A percentile compares a stretch with the other conserved stretches of the same genome.
Conservation (phyloP, 164 flowering plant genomes). For the Sedum album region DNA sequence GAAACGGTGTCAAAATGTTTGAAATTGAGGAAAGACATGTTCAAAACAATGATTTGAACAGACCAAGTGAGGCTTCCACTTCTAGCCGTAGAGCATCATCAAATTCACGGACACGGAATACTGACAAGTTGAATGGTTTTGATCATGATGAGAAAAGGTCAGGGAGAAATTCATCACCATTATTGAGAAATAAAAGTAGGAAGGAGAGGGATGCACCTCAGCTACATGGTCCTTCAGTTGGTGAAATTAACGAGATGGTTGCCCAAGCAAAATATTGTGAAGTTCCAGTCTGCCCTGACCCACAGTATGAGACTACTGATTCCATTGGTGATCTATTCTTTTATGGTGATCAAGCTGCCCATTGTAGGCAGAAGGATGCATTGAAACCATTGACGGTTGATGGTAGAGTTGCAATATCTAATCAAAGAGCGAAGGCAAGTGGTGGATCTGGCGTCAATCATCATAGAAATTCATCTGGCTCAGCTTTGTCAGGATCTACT, state of each 20-base stretch:
- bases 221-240: slow-evolving; percentile 23
- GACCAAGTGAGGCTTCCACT: slow-evolving; percentile 17
- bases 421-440: slow-evolving; percentile 15
- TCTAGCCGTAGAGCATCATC: slow-evolving; percentile 34
- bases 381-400: slow-evolving; percentile 16
- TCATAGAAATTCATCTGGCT: slow-evolving; percentile 16
- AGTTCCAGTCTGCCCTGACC: slow-evolving; percentile 9
- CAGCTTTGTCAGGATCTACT: slow-evolving; percentile 20
- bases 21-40: no score
- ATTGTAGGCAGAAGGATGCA: slow-evolving; percentile 19
- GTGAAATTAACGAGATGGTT: slow-evolving; percentile 56
- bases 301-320: slow-evolving; percentile 33
- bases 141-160: slow-evolving; percentile 16
- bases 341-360: slow-evolving; percentile 29
- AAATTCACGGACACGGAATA: slow-evolving; percentile 40
- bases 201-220: slow-evolving; percentile 24
- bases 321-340: slow-evolving; percentile 63
- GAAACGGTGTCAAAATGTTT: no score
- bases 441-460: slow-evolving; percentile 11
- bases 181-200: slow-evolving; percentile 18
- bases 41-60: no score
- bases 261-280: slow-evolving; percentile 32
- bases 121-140: slow-evolving; percentile 14
- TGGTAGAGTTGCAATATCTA: slow-evolving; percentile 16
- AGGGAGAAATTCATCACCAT: slow-evolving; percentile 20